Percentiles rank a stretch among this genome's conserved stretches.
Conservation (phyloP, 306 rosid species). For the Cicer pinnatifidum region DNA sequence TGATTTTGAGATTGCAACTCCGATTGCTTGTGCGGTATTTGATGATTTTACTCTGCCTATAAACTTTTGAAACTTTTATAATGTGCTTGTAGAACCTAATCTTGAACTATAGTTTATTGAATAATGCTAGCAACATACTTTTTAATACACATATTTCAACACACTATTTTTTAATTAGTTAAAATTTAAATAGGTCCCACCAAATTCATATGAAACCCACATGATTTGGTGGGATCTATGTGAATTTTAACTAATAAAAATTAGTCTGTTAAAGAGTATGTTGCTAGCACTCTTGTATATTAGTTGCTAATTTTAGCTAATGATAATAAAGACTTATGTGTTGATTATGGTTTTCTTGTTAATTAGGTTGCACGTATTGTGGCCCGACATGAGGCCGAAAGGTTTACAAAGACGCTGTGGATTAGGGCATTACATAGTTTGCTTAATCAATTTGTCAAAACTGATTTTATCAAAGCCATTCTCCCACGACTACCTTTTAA, state of each 20-base stretch:
- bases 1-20: conserved; percentile 73
- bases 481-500: conserved; percentile 76
- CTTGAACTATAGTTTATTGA: too few species aligned
- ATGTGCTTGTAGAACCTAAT: too few species aligned
- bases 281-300: too few species aligned
- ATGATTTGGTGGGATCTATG: too few species aligned
- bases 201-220: too few species aligned
- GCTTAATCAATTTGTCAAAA: conserved; percentile 54
- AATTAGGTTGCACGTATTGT: conserved; percentile 80
- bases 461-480: conserved; percentile 65
- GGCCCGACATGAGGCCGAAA: conserved; percentile 78
- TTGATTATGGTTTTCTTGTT: conserved; percentile 39
- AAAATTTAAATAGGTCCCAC: too few species aligned
- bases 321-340: neutral
- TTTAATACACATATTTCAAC: too few species aligned
- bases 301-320: neutral
- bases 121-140: too few species aligned
- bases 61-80: too few species aligned
- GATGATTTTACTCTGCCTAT: neutral
- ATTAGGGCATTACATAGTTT: conserved; percentile 49
- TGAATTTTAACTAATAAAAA: too few species aligned
- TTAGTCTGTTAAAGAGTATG: too few species aligned
- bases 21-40: conserved; percentile 78
- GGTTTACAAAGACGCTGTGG: conserved; percentile 64
- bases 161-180: too few species aligned